A percentile compares a stretch with the other conserved stretches of the same genome.
These are phyloP conservation scores for Zygotorulaspora sp. DNA, from an alignment of 805 yeast species.

Conservation along the genomic window DNA sequence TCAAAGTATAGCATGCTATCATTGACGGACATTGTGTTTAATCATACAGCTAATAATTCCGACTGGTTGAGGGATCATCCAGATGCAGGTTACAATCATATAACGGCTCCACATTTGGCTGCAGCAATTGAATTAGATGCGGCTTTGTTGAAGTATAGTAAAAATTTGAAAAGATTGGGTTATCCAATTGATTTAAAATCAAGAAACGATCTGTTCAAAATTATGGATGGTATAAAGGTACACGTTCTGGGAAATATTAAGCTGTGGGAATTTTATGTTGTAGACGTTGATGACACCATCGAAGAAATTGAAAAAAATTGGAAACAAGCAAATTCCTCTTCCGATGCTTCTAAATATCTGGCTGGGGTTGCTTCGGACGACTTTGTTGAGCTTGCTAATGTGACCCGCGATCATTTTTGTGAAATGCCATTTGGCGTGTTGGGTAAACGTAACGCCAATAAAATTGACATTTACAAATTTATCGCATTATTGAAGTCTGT, in stretches of 20 bases:
- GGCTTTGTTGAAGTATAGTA: conserved; percentile 61
- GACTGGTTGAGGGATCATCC: conserved; percentile 82
- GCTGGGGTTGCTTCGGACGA: conserved; percentile 37
- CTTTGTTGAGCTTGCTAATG: conserved; percentile 45
- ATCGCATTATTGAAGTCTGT: conserved; percentile 46
- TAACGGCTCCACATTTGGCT: conserved; percentile 83
- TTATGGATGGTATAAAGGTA: conserved; percentile 63
- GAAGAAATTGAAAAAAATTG: conserved; percentile 39
- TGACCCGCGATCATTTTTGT: conserved; percentile 40
- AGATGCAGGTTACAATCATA: conserved; percentile 79
- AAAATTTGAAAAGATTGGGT: conserved; percentile 49
- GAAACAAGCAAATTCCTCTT: conserved; percentile 16
- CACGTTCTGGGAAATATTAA: conserved; percentile 64
- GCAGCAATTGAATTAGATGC: conserved; percentile 83
- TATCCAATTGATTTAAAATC: conserved; percentile 53
- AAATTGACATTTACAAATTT: conserved; percentile 47
- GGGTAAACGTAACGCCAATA: conserved; percentile 49
- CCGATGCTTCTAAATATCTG: conserved; percentile 43
- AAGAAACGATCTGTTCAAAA: conserved; percentile 50
- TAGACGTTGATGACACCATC: conserved; percentile 48
- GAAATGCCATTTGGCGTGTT: conserved; percentile 41
- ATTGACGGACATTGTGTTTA: conserved; percentile 88
- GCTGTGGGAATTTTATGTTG: conserved; percentile 85
- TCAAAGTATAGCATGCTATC: conserved; percentile 59
- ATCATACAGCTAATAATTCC: conserved; percentile 92